These are phyloP conservation scores for Scheffersomyces illinoinensis DNA, from an alignment of 1,139 yeast genomes.

Conservation along the genomic window DNA sequence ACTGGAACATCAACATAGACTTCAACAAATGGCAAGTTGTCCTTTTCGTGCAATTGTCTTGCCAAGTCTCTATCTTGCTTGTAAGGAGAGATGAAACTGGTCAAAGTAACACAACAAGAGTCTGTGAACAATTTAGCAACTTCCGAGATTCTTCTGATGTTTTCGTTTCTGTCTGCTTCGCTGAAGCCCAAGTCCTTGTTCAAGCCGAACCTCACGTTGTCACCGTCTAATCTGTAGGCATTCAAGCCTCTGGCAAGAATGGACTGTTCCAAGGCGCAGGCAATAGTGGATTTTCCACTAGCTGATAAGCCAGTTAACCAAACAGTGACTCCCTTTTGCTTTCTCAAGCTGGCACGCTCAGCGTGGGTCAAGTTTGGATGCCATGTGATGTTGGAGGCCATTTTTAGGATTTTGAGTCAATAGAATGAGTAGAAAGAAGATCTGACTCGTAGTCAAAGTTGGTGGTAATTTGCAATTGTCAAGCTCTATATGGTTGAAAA, in stretches of 20 bases:
- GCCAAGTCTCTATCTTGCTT: slow-evolving; percentile 81
- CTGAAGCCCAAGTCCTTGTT: slow-evolving; percentile 93
- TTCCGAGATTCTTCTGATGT: slow-evolving; percentile 91
- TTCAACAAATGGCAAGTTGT: slow-evolving; percentile 80
- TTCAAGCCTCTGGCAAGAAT: slow-evolving; percentile 65
- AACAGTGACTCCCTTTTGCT: slow-evolving; percentile 85
- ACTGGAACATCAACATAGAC: slow-evolving; percentile 91
- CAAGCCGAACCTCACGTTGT: slow-evolving; percentile 88
- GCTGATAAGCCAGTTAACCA: slow-evolving; percentile 97
- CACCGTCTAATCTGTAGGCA: slow-evolving; percentile 92
- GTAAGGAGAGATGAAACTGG: slow-evolving; percentile 93
- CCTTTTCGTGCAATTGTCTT: slow-evolving; percentile 76
- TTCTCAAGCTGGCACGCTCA: slow-evolving; percentile 70
- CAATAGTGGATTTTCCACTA: slow-evolving; percentile 92
- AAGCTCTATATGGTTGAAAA: background rate
- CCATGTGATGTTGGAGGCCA: slow-evolving; percentile 98
- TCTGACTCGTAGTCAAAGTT: background rate
- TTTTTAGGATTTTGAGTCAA: slow-evolving; percentile 20
- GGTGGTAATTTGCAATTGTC: background rate
- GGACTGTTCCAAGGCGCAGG: slow-evolving; percentile 88
- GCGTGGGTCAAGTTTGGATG: slow-evolving; percentile 83
- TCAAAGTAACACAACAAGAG: slow-evolving; percentile 78
- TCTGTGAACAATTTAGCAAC: slow-evolving; percentile 91
- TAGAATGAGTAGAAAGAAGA: background rate
- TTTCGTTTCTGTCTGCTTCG: slow-evolving; percentile 89